Conservation (phyloP, 1,284 basidiomycete genomes). For the Puccinia triticina region DNA sequence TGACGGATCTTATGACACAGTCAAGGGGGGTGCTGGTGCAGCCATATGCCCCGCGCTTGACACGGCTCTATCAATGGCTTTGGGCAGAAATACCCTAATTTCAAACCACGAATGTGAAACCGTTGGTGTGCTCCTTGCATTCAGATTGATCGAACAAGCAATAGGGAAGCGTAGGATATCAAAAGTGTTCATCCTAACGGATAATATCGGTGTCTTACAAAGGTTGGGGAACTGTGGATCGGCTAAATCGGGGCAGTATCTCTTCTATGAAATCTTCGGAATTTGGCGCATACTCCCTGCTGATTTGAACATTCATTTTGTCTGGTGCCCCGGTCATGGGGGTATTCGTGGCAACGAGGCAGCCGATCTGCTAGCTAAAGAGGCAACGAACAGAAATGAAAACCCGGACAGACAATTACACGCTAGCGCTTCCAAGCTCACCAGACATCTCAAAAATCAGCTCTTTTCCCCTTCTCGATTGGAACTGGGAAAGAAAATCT, state of each 20-base stretch:
- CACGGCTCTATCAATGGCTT: neutral
- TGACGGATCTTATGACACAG: neutral
- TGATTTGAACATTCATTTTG: neutral
- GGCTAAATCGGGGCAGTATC: neutral
- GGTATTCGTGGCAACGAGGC: neutral
- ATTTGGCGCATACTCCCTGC: too few relatives aligned
- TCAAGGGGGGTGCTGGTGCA: neutral
- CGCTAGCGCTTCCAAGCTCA: neutral
- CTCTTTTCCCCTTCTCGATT: too few relatives aligned
- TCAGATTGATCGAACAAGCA: neutral
- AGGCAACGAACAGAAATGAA: neutral
- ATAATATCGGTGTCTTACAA: neutral
- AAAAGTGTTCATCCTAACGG: neutral
- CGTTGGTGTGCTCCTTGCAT: neutral
- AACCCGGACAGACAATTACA: neutral
- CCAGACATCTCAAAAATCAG: too few relatives aligned
- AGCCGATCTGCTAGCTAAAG: neutral
- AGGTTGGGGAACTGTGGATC: neutral
- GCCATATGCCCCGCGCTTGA: neutral
- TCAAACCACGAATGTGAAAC: too few relatives aligned
- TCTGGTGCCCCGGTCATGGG: constrained; percentile 12
- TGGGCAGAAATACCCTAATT: neutral
- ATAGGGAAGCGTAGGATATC: too few relatives aligned
- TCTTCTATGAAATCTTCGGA: neutral
- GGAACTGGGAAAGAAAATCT: neutral